Conservation (phyloP, 75 land plant species). For the Cunninghamia lanceolata region DNA sequence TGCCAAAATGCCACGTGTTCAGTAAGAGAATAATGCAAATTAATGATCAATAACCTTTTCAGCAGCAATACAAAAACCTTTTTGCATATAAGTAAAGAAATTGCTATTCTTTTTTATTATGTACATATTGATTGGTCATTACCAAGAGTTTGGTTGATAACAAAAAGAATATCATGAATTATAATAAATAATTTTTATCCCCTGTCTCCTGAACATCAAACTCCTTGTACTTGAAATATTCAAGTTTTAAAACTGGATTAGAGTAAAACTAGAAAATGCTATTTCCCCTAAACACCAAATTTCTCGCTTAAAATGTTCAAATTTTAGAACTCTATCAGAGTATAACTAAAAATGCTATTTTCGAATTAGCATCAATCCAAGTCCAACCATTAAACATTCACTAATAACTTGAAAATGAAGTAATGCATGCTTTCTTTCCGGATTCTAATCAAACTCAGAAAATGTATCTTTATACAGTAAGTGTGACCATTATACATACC, state of each 20-base stretch:
- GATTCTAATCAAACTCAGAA: not conserved
- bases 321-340: not conserved
- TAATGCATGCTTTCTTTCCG: not conserved
- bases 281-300: too few relatives aligned
- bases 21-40: not conserved
- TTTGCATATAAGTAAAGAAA: not conserved
- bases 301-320: not conserved
- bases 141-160: not conserved
- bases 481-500: conserved; percentile 14
- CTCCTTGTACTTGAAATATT: not conserved
- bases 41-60: not conserved
- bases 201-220: not conserved
- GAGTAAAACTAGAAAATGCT: not conserved
- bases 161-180: not conserved
- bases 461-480: not conserved
- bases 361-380: not conserved
- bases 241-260: not conserved
- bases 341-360: not conserved
- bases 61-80: not conserved
- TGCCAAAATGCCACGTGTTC: not conserved
- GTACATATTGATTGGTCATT: not conserved
- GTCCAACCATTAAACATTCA: not conserved
- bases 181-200: not conserved
- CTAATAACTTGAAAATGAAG: not conserved
- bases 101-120: not conserved